These are phyloP conservation scores for Blastobotrys petasosporus DNA, from an alignment of 1,139 yeast genomes.

Conservation along the genomic window DNA sequence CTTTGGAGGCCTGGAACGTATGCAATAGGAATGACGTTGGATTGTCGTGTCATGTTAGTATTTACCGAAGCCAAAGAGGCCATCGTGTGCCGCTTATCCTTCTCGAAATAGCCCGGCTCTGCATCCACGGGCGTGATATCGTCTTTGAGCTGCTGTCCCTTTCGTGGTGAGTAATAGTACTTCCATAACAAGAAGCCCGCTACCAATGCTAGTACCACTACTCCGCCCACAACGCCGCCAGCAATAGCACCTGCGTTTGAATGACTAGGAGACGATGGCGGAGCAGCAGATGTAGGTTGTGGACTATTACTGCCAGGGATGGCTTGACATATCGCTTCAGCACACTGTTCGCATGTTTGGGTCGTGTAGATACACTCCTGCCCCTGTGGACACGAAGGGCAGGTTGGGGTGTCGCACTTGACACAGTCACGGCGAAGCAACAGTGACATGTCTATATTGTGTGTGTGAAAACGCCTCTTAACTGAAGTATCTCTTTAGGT, in stretches of 20 bases:
- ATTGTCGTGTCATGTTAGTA: constrained; percentile 55
- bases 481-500: too few relatives aligned
- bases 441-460: background rate
- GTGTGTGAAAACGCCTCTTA: too few relatives aligned
- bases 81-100: constrained; percentile 19
- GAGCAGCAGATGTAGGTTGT: background rate
- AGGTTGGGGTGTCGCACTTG: constrained; percentile 21
- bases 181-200: constrained; percentile 28
- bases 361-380: constrained; percentile 28
- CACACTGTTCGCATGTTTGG: constrained; percentile 31
- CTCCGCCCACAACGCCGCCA: constrained; percentile 37
- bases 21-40: constrained; percentile 87
- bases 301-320: constrained; percentile 1
- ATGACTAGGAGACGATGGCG: constrained; percentile 3
- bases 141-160: constrained; percentile 16
- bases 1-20: constrained; percentile 78
- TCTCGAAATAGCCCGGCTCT: constrained; percentile 18
- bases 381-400: constrained; percentile 27
- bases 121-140: constrained; percentile 17
- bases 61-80: constrained; percentile 24
- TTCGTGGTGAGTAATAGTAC: constrained; percentile 22
- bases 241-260: constrained; percentile 34
- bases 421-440: constrained; percentile 18
- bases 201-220: constrained; percentile 27
- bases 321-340: constrained; percentile 23